phyloP scores from a whole-genome alignment of 2,329 filamentous ascomycete species.

The Nemania serpens region DNA sequence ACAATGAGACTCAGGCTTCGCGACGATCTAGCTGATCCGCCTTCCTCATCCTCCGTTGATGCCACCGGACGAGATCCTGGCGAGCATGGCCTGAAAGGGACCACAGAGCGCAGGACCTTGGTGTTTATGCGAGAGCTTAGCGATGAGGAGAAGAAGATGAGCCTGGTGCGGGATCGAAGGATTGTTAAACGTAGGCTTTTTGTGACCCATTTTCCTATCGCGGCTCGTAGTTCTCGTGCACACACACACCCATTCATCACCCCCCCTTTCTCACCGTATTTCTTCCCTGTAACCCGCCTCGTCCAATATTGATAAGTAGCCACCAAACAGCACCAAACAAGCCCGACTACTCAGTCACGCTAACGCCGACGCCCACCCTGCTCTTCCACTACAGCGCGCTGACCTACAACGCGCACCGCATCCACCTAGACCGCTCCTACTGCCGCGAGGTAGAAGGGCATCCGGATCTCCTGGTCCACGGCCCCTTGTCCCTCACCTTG shows the following conservation, averaged over 20 bases:
- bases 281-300: neutral
- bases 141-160: slow-evolving; percentile 27
- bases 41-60: neutral
- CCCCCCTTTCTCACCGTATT: neutral
- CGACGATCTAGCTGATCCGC: neutral
- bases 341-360: slow-evolving; percentile 48
- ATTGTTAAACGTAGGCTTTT: slow-evolving; percentile 37
- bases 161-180: slow-evolving; percentile 11
- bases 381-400: slow-evolving; percentile 91
- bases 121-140: slow-evolving; percentile 54
- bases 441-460: slow-evolving; percentile 74
- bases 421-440: slow-evolving; percentile 81
- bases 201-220: neutral
- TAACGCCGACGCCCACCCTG: slow-evolving; percentile 70
- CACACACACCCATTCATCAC: slow-evolving; percentile 19
- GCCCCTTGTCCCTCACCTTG: slow-evolving; percentile 78
- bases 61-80: neutral
- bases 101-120: slow-evolving; percentile 55
- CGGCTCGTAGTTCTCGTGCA: slow-evolving; percentile 13
- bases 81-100: slow-evolving; percentile 21
- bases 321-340: slow-evolving; percentile 32
- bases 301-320: neutral
- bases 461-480: slow-evolving; percentile 78
- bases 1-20: too few relatives aligned
- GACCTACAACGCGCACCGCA: slow-evolving; percentile 88